Evolutionary conservation across 1,284 basidiomycete genomes (phyloP), one percentile per base, ranked within the genome.

Genomic region (Flammula alnicola): DNA sequence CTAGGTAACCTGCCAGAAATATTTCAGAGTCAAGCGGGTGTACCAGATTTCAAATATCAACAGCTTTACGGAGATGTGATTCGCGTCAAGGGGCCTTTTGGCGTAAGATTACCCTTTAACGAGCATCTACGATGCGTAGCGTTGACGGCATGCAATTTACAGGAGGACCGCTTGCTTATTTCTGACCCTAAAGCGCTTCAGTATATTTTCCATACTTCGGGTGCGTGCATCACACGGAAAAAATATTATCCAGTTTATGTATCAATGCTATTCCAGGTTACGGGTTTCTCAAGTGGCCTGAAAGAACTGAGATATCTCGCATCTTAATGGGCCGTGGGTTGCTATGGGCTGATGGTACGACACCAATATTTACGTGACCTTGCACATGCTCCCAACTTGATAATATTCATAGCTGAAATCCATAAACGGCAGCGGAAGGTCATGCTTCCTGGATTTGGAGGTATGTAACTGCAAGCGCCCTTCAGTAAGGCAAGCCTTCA

Each of bases 11-110:
- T 81, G 12, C 70, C 70, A 19, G 75, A 81, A 56, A 63, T 79
- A 23, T 76, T 77, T 56, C 76, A 78, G 51, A 75, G 73, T 49
- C 73, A 78, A 57, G 78, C 71, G 7, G 79, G 73, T 3, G 69
- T 69, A 12, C 73, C 73, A 9, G 80, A 83, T 52, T 77, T 80
- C 59, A 76, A 73, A 58, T 80, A 78, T 66, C 74, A 77, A 55
- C 63, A 61, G 20, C 58, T 66, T 43, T 81, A 71, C 52, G 79
- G 79, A 1, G 73, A 76, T 49, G 65, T 81, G 7, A 73, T 76
- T 39, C 76, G 74, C 37, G 59, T 81, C 37, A 78, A 78, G 58
- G 79, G 76, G 4, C 66, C 75, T n/a, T 72, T 80, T 49, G 76
- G 79, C 31, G 79, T 80, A 19, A 9, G 35, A 12, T 49, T 27